Evolutionary conservation across 257 asterid genomes (phyloP).

Genomic region (Galeopsis tetrahit): DNA sequence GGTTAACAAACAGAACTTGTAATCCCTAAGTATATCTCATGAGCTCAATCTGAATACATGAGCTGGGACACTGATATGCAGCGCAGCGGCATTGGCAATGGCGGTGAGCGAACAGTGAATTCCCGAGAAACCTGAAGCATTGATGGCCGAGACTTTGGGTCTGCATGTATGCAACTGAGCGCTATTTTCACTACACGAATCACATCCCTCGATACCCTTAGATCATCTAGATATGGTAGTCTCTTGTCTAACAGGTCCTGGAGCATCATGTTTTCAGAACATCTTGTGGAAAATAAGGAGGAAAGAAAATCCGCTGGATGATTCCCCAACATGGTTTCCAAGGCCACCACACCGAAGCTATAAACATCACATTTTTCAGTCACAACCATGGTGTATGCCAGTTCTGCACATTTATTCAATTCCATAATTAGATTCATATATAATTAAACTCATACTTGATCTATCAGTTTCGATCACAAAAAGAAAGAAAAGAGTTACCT

Average conservation of each 20-base stretch:
- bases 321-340: slow-evolving; percentile 36
- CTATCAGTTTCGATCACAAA: too few species aligned
- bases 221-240: slow-evolving; percentile 1
- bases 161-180: neutral
- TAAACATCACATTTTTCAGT: slow-evolving; percentile 42
- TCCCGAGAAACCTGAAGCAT: neutral
- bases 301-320: slow-evolving; percentile 32
- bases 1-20: too few species aligned
- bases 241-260: slow-evolving; percentile 25
- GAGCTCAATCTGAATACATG: neutral
- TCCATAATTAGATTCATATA: too few species aligned
- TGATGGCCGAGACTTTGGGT: too few species aligned
- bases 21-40: too few species aligned
- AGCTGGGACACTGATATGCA: neutral
- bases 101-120: neutral
- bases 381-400: too few species aligned
- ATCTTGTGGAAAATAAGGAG: neutral
- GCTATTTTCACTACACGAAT: neutral
- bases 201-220: neutral
- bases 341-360: slow-evolving; percentile 40
- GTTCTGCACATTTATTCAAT: neutral
- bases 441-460: too few species aligned
- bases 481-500: too few species aligned
- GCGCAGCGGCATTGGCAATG: neutral
- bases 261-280: neutral